Conservation (phyloP, 805 yeast genomes). For the Myxozyma monticola region DNA sequence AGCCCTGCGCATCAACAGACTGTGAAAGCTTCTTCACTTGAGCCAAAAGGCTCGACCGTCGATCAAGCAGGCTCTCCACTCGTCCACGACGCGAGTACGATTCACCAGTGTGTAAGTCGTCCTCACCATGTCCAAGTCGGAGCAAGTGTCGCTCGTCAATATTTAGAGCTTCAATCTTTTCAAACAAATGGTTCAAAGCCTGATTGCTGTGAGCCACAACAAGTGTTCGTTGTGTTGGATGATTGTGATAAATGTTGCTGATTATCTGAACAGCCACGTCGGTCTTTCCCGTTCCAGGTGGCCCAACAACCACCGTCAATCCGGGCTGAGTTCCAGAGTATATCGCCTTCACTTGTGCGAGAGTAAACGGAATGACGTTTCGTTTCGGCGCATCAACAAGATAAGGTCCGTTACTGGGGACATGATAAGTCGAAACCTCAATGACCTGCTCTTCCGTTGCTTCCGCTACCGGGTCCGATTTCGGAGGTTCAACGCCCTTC, state of each 20-base stretch:
- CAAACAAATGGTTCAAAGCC: constrained; percentile 34
- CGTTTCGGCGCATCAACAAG: constrained; percentile 12
- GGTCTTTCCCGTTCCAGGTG: constrained; percentile 74
- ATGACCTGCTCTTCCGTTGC: constrained; percentile 7
- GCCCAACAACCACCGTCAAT: constrained; percentile 65
- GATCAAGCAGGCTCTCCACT: constrained; percentile 27
- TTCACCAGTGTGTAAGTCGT: constrained; percentile 21
- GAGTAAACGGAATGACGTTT: constrained; percentile 30
- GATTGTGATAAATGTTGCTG: constrained; percentile 30
- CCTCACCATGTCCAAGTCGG: constrained; percentile 35
- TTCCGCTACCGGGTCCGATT: too few relatives aligned
- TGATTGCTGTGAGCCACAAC: constrained; percentile 37
- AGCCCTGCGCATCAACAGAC: constrained; percentile 39
- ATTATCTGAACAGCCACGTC: constrained; percentile 36
- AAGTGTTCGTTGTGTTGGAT: constrained; percentile 36
- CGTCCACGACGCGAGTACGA: constrained; percentile 27
- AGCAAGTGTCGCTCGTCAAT: constrained; percentile 34
- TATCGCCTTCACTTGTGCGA: constrained; percentile 36
- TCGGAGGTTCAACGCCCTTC: not conserved
- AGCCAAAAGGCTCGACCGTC: constrained; percentile 26
- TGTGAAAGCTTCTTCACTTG: constrained; percentile 40
- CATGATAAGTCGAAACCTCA: constrained; percentile 19
- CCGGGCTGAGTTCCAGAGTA: constrained; percentile 44
- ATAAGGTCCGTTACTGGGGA: constrained; percentile 30
- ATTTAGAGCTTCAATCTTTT: constrained; percentile 30